These are phyloP conservation scores for Lactuca saligna DNA, from an alignment of 129 eudicot genomes.

Conservation along the genomic window DNA sequence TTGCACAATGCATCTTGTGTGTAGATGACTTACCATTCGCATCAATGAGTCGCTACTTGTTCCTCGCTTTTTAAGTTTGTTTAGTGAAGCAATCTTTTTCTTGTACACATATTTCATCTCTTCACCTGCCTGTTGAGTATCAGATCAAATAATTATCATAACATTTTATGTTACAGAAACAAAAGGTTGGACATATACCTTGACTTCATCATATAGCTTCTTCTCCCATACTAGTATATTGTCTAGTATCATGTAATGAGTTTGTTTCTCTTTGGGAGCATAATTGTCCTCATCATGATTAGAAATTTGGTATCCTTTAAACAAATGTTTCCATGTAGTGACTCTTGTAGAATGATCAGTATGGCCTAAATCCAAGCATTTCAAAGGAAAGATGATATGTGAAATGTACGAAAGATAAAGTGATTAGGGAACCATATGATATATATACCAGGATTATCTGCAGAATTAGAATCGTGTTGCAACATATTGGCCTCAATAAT, in stretches of 20 bases:
- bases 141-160: not conserved
- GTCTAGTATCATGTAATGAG: slow-evolving; percentile 72
- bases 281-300: slow-evolving; percentile 52
- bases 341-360: slow-evolving; percentile 70
- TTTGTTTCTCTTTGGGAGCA: slow-evolving; percentile 67
- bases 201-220: slow-evolving; percentile 80
- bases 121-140: slow-evolving; percentile 66
- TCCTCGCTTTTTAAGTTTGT: slow-evolving; percentile 62
- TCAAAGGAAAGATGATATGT: not conserved
- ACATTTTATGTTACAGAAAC: not conserved
- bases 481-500: slow-evolving; percentile 62
- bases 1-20: slow-evolving; percentile 72
- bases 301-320: slow-evolving; percentile 42
- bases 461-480: slow-evolving; percentile 69
- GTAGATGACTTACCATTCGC: slow-evolving; percentile 63
- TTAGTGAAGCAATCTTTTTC: slow-evolving; percentile 55
- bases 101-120: slow-evolving; percentile 66
- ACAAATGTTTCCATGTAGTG: slow-evolving; percentile 71
- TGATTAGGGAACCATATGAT: not conserved
- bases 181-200: slow-evolving; percentile 46
- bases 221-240: slow-evolving; percentile 90
- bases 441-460: slow-evolving; percentile 54
- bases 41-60: slow-evolving; percentile 55
- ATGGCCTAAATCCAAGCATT: slow-evolving; percentile 46
- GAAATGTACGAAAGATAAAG: not conserved